Percentiles rank a stretch among this genome's conserved stretches.
These are phyloP conservation scores for Macrocybe gigantea DNA, from an alignment of 768 basidiomycete genomes.

Conservation along the genomic window DNA sequence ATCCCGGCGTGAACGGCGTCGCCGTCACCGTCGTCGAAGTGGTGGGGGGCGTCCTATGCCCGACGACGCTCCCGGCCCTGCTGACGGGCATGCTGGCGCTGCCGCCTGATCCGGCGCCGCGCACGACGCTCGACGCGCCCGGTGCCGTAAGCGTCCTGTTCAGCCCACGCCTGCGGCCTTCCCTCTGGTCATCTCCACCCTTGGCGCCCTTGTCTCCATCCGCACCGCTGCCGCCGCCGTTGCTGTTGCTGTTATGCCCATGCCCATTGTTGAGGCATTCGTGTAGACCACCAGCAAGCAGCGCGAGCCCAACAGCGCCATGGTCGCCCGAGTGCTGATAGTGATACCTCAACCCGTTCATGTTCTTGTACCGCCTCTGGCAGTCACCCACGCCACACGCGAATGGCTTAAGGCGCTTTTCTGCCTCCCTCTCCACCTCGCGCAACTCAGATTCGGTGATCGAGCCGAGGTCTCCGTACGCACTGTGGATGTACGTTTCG, in stretches of 20 bases:
- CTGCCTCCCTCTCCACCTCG: conserved; percentile 80
- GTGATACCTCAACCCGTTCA: conserved; percentile 96
- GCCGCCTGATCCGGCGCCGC: conserved; percentile 1
- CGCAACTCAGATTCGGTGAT: conserved; percentile 60
- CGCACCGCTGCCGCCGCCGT: conserved; percentile 9
- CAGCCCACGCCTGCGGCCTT: conserved; percentile 7
- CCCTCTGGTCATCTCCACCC: conserved; percentile 13
- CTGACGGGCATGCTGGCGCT: conserved; percentile 31
- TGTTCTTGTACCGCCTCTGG: conserved; percentile 91
- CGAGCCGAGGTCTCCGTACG: conserved; percentile 34
- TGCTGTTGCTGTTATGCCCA: conserved; percentile 4
- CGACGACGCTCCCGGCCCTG: conserved; percentile 26
- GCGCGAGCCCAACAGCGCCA: conserved; percentile 79
- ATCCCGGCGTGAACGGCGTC: conserved; percentile 14
- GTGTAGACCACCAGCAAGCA: conserved; percentile 73
- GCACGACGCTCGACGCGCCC: conserved; percentile 1
- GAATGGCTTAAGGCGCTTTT: conserved; percentile 76
- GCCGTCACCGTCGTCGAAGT: conserved; percentile 5
- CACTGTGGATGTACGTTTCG: conserved; percentile 11
- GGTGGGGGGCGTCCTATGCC: conserved; percentile 27
- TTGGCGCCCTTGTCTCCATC: conserved; percentile 8
- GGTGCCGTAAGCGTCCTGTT: neutral
- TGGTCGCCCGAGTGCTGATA: conserved; percentile 97
- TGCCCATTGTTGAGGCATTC: conserved; percentile 24
- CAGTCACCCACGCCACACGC: conserved; percentile 88